These are phyloP conservation scores for Fusarium sp. DNA, from an alignment of 2,329 filamentous ascomycete species.

Conservation along the genomic window DNA sequence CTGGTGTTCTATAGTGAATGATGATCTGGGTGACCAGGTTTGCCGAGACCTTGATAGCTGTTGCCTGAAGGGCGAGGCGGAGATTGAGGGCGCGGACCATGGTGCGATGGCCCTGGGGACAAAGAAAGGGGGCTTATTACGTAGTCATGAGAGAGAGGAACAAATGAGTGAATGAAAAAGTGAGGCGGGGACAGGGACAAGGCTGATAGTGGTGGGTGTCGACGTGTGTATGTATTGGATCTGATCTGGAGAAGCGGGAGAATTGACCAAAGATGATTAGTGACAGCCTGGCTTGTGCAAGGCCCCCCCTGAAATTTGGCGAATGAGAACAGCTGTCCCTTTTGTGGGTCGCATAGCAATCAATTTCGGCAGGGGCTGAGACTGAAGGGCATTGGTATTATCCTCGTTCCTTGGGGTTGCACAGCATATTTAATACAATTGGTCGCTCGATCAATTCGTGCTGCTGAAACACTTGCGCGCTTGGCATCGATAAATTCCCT, in stretches of 20 bases:
- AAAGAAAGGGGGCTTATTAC: neutral
- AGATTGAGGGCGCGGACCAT: constrained; percentile 43
- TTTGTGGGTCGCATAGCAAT: constrained; percentile 19
- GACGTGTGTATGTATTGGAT: constrained; percentile 2
- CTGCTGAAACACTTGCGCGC: neutral
- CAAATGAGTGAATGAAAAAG: neutral
- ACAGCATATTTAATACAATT: neutral
- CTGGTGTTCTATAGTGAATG: constrained; percentile 29
- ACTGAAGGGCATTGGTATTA: neutral
- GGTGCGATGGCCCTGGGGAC: constrained; percentile 3
- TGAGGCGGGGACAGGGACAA: neutral
- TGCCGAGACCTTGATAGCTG: constrained; percentile 45
- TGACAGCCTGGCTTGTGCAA: constrained; percentile 36
- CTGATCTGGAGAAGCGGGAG: constrained; percentile 8
- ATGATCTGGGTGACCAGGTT: constrained; percentile 45
- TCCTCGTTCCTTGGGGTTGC: neutral
- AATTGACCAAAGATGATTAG: constrained; percentile 13
- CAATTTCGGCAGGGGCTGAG: neutral
- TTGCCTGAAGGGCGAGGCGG: constrained; percentile 43
- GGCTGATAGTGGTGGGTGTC: neutral
- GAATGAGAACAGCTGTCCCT: constrained; percentile 35
- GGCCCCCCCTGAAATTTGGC: constrained; percentile 12
- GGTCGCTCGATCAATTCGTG: neutral
- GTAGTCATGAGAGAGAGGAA: constrained; percentile 10
- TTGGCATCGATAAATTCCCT: neutral